Evolutionary conservation across 2,329 filamentous ascomycete species (phyloP).

Genomic region (Taxawa tesnikishii): DNA sequence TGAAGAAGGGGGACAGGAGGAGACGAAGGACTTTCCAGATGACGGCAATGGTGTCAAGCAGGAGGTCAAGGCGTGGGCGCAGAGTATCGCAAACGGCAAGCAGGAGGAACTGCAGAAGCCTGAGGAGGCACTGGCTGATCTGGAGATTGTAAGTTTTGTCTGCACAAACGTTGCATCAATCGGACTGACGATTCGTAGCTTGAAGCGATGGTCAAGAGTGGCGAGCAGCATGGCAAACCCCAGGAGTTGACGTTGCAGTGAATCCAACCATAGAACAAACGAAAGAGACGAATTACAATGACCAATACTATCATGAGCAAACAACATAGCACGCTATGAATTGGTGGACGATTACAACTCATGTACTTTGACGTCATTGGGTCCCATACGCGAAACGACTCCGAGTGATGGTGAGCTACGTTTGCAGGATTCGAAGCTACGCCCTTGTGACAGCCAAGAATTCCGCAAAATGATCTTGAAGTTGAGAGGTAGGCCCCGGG

Average conservation of each 20-base stretch:
- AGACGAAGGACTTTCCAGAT: conserved; percentile 29
- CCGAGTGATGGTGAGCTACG: too few species aligned
- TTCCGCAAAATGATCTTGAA: too few species aligned
- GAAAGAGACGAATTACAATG: too few species aligned
- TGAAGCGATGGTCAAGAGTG: conserved; percentile 28
- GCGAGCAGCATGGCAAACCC: conserved; percentile 23
- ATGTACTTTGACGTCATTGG: too few species aligned
- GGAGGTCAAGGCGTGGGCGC: conserved; percentile 51
- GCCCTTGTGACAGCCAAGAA: too few species aligned
- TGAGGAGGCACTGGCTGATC: conserved; percentile 47
- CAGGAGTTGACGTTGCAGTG: conserved; percentile 17
- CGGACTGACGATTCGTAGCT: conserved; percentile 9
- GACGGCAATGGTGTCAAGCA: conserved; percentile 43
- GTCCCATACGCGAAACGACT: too few species aligned
- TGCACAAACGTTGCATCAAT: neutral
- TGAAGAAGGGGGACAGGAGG: conserved; percentile 17
- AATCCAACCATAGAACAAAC: too few species aligned
- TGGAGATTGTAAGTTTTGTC: conserved; percentile 39
- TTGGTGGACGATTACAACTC: too few species aligned
- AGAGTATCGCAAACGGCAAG: conserved; percentile 36
- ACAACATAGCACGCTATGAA: too few species aligned
- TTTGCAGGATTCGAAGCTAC: too few species aligned
- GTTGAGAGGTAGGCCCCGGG: too few species aligned
- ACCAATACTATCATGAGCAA: too few species aligned
- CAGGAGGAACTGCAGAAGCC: conserved; percentile 40